These are phyloP conservation scores for Mallotus repandus DNA, from an alignment of 441 rosid genomes.

Conservation along the genomic window DNA sequence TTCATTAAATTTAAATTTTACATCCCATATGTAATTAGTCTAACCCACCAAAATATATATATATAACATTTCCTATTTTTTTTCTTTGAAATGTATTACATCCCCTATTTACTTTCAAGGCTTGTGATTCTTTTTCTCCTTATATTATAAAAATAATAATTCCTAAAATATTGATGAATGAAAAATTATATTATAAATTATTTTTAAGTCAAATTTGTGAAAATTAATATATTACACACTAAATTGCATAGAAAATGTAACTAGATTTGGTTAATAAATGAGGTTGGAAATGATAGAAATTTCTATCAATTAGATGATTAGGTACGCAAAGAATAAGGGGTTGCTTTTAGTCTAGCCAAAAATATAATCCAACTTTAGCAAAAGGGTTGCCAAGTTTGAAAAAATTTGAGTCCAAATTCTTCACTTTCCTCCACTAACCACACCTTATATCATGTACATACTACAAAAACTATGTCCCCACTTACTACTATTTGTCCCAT, in stretches of 20 bases:
- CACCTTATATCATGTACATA: not conserved
- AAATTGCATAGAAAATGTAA: not conserved
- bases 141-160: no score
- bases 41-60: not conserved
- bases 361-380: constrained; percentile 8
- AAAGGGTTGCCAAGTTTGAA: constrained; percentile 23
- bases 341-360: constrained; percentile 15
- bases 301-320: not conserved
- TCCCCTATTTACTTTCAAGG: no score
- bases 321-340: not conserved
- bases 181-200: no score
- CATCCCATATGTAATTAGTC: no score
- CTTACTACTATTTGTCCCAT: constrained; percentile 9
- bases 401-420: not conserved
- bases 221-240: no score
- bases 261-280: not conserved
- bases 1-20: no score
- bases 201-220: no score
- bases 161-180: no score
- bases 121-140: no score
- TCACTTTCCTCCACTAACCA: no score
- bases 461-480: constrained; percentile 18
- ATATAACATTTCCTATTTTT: no score
- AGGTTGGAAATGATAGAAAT: constrained; percentile 1
- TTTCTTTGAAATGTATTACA: no score